Conservation (phyloP, 1,284 basidiomycete genomes). For the Microbotryum scabiosae region DNA sequence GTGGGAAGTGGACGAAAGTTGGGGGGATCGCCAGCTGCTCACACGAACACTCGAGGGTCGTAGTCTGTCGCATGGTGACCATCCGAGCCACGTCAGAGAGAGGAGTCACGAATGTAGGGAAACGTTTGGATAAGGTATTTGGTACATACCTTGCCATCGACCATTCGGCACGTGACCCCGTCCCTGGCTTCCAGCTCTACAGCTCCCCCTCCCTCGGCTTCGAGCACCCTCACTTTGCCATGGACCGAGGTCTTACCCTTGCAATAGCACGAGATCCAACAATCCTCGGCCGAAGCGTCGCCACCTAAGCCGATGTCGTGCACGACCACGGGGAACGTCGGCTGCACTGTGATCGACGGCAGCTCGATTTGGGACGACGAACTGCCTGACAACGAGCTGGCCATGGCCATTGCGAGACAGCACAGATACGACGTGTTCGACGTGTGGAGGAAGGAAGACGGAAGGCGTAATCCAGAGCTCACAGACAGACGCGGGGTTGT, state of each 20-base stretch:
- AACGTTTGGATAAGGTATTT: too few relatives aligned
- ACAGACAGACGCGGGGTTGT: too few relatives aligned
- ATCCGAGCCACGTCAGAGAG: neutral
- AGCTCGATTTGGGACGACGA: slow-evolving; percentile 11
- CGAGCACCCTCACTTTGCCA: slow-evolving; percentile 48
- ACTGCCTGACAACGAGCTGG: too few relatives aligned
- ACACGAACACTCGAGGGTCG: slow-evolving; percentile 8
- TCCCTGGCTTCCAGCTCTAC: slow-evolving; percentile 28
- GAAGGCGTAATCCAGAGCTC: too few relatives aligned
- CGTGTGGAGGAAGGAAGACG: too few relatives aligned
- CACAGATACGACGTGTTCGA: too few relatives aligned
- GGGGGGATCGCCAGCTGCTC: slow-evolving; percentile 5
- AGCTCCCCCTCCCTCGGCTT: slow-evolving; percentile 27
- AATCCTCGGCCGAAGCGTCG: slow-evolving; percentile 51
- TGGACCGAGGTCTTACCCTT: slow-evolving; percentile 50
- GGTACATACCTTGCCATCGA: slow-evolving; percentile 1
- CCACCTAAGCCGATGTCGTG: slow-evolving; percentile 51
- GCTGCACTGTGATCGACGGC: slow-evolving; percentile 51
- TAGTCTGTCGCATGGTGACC: neutral
- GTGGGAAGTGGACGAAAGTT: slow-evolving; percentile 15
- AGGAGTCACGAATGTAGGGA: neutral
- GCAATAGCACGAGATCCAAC: slow-evolving; percentile 65
- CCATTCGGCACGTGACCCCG: slow-evolving; percentile 28
- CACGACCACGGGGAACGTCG: slow-evolving; percentile 52
- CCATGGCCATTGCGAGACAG: too few relatives aligned